phyloP scores from a whole-genome alignment of 1,139 yeast genomes.

The Taphrina confusa region DNA sequence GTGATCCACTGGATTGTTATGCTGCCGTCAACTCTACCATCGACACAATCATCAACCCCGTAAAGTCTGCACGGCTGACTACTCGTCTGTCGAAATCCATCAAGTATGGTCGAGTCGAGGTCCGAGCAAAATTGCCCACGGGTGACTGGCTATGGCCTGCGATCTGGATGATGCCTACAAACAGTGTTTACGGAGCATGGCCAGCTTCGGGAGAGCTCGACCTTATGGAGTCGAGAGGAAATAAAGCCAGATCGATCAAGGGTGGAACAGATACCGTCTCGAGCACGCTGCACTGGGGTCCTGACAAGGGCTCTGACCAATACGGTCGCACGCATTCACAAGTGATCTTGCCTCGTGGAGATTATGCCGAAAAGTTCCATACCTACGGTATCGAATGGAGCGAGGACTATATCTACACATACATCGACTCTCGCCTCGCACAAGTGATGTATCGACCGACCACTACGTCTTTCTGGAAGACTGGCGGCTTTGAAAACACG shows the following conservation, averaged over 20 bases:
- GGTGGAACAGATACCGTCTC: conserved; percentile 34
- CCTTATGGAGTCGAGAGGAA: conserved; percentile 38
- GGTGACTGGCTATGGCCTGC: conserved; percentile 41
- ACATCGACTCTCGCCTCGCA: conserved; percentile 38
- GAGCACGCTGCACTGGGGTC: conserved; percentile 39
- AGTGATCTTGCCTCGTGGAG: conserved; percentile 3
- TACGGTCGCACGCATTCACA: conserved; percentile 12
- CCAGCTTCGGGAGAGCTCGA: conserved; percentile 39
- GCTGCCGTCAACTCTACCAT: conserved; percentile 24
- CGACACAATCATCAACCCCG: conserved; percentile 38
- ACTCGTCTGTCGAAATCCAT: conserved; percentile 29
- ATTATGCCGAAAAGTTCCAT: conserved; percentile 33
- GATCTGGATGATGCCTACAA: conserved; percentile 38
- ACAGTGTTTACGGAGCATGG: conserved; percentile 37
- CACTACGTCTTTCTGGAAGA: conserved; percentile 12
- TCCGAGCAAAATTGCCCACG: conserved; percentile 36
- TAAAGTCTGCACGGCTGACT: conserved; percentile 38
- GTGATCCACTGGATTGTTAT: not conserved
- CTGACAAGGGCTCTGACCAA: conserved; percentile 12
- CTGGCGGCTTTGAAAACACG: conserved; percentile 14
- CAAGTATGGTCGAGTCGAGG: conserved; percentile 38
- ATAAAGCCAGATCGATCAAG: conserved; percentile 34
- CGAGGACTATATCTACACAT: conserved; percentile 38
- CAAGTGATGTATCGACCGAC: conserved; percentile 37
- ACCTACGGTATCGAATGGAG: conserved; percentile 39